Evolutionary conservation across 495 filamentous ascomycete genomes (phyloP).

Genomic region (Letharia lupina): DNA sequence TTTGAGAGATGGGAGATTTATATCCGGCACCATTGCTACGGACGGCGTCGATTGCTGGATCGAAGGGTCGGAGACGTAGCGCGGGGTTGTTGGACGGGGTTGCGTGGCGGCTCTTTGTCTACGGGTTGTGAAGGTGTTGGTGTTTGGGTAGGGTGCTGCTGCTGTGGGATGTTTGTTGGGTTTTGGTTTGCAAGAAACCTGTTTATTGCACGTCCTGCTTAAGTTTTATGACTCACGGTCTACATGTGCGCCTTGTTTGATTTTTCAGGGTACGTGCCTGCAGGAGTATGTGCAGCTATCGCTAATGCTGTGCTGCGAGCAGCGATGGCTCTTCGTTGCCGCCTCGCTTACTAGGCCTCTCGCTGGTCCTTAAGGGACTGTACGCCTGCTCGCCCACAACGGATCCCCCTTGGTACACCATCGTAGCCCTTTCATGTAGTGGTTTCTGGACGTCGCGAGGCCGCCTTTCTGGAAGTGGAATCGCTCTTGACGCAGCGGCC

Average conservation of each 20-base stretch:
- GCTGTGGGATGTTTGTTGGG: too few species aligned
- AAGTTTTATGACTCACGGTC: too few species aligned
- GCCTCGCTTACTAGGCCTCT: conserved; percentile 56
- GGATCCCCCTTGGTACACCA: conserved; percentile 12
- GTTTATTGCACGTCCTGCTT: too few species aligned
- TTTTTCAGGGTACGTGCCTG: not conserved
- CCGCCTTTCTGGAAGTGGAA: conserved; percentile 54
- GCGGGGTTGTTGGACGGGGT: too few species aligned
- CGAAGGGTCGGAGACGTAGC: too few species aligned
- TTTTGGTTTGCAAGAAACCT: too few species aligned
- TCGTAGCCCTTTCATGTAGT: conserved; percentile 63
- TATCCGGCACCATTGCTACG: too few species aligned
- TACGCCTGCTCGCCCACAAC: not conserved
- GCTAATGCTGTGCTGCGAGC: not conserved
- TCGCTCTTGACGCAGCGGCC: conserved; percentile 54
- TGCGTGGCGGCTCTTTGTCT: too few species aligned
- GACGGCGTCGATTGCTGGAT: too few species aligned
- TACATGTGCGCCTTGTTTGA: conserved; percentile 21
- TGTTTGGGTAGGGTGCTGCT: too few species aligned
- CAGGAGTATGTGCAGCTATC: conserved; percentile 35
- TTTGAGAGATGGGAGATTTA: too few species aligned
- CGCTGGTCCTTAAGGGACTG: conserved; percentile 15
- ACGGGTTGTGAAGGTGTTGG: not conserved
- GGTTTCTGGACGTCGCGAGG: conserved; percentile 75
- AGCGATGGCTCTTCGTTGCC: conserved; percentile 37